A percentile compares a stretch with the other conserved stretches of the same genome.
phyloP scores from a whole-genome alignment of 371 early-diverging fungal genomes.

The Apophysomyces trapeziformis region DNA sequence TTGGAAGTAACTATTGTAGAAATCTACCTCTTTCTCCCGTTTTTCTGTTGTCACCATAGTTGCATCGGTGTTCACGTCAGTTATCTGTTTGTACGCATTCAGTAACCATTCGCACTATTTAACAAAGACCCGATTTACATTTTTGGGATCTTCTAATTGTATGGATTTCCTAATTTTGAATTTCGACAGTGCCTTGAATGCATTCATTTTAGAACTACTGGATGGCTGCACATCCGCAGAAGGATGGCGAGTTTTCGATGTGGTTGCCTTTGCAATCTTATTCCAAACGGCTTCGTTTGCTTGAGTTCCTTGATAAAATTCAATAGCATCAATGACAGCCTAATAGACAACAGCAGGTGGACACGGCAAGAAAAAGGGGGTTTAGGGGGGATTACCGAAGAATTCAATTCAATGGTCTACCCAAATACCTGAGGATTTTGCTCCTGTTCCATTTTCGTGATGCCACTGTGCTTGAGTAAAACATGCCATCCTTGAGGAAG shows the following conservation, averaged over 20 bases:
- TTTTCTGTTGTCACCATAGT: neutral
- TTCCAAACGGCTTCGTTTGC: constrained; percentile 82
- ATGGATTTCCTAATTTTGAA: constrained; percentile 7
- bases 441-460: constrained; percentile 92
- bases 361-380: neutral
- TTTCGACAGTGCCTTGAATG: constrained; percentile 9
- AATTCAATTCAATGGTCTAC: neutral
- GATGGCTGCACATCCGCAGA: constrained; percentile 7
- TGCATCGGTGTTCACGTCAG: neutral
- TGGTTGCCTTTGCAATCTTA: constrained; percentile 77
- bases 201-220: constrained; percentile 7
- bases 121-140: neutral
- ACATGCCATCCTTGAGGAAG: constrained; percentile 93
- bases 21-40: neutral
- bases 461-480: constrained; percentile 89
- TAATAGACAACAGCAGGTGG: constrained; percentile 27
- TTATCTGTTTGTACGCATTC: neutral
- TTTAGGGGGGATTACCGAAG: neutral
- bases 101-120: neutral
- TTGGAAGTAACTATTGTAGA: neutral
- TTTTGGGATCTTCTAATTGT: constrained; percentile 3
- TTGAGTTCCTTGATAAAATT: constrained; percentile 82
- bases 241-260: constrained; percentile 12
- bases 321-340: constrained; percentile 93
- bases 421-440: constrained; percentile 83